Evolutionary conservation across 139 green algal genomes (phyloP), one percentile per base, ranked within the genome.

Genomic region (Volvox reticuliferus): DNA sequence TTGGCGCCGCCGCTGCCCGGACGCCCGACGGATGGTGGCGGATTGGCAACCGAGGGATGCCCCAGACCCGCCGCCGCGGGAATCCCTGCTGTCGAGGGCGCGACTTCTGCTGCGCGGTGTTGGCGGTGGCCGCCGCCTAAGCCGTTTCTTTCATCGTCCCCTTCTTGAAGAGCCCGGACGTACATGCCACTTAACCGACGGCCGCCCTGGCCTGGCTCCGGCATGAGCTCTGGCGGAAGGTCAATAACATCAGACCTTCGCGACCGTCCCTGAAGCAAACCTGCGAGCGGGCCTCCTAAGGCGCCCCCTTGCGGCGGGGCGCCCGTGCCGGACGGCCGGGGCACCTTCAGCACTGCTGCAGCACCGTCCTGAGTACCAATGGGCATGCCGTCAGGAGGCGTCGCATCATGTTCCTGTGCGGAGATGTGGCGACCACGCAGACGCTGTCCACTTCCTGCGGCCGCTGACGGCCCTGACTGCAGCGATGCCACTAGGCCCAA

Each of bases 221-320:
- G 75, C 75, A 81, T 55, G 37, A 89, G 69, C 85, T 89, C 85
- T 9, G 69, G 85, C 44, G 85, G 85, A 19, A 89, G 85, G 1
- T 89, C 85, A 0, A 33, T 5, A 19, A 37, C 36, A 35, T 2
- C 33, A 0, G 50, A 71, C 36, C 14, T 84, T 12, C 35, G 65
- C 6, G 65, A 22, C 26, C 35, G 33, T 9, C 61, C 81, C 30
- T 17, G 2, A 0, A 89, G 85, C 69, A 82, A 37, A 13, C 85
- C 85, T 16, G 85, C 28, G 26, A 89, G 69, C 18, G 84, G 84
- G 5, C 84, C 84, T 17, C 50, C 75, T 24, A 81, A 21, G 32
- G 50, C 32, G 75, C 1, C 24, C 32, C 32, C 32, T 1, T 18
- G 30, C 14, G n/a, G 30, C 6, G 75, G 3, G 0, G 32, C 28